phyloP scores from a whole-genome alignment of 2,329 filamentous ascomycete genomes.

The Aspergillus caelatus region DNA sequence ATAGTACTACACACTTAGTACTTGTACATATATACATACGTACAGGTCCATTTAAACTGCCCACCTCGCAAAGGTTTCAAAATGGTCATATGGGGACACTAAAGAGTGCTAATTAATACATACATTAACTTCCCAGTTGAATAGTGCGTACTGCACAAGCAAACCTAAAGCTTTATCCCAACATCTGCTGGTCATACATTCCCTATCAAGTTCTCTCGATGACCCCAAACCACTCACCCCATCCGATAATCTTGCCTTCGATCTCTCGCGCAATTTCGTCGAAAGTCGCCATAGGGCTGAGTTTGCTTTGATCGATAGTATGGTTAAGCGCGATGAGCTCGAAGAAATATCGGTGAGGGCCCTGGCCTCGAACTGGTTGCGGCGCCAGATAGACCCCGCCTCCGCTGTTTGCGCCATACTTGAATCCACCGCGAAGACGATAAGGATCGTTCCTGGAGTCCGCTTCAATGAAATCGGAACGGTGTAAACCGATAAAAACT shows the following conservation, averaged over 20 bases:
- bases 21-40: background rate
- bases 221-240: conserved; percentile 53
- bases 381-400: conserved; percentile 51
- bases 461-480: conserved; percentile 43
- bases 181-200: background rate
- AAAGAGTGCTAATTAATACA: background rate
- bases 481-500: conserved; percentile 35
- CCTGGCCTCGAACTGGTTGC: conserved; percentile 53
- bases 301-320: conserved; percentile 41
- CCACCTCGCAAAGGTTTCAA: background rate
- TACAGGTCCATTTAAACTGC: background rate
- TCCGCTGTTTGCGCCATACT: conserved; percentile 48
- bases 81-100: background rate
- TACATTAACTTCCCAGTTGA: background rate
- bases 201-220: conserved; percentile 43
- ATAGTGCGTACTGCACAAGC: background rate
- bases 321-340: conserved; percentile 53
- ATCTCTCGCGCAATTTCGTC: conserved; percentile 50
- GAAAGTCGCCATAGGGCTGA: conserved; percentile 44
- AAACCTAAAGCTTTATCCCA: background rate
- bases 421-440: conserved; percentile 47
- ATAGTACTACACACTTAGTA: background rate
- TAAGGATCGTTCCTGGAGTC: conserved; percentile 19
- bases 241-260: conserved; percentile 52
- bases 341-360: conserved; percentile 57